Conservation (phyloP, 306 rosid species). For the Luffa aegyptiaca region DNA sequence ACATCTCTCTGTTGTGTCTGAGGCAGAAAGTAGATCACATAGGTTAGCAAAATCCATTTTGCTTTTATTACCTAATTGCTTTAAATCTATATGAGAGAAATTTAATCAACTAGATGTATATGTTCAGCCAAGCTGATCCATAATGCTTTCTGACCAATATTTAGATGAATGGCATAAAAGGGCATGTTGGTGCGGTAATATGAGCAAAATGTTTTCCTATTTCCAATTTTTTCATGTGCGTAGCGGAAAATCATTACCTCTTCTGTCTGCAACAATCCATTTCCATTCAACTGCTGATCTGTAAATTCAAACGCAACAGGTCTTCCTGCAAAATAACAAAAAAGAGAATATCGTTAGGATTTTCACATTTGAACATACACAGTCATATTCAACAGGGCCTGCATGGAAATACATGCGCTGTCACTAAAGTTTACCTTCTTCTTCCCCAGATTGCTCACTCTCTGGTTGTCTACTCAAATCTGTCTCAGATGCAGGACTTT, state of each 20-base stretch:
- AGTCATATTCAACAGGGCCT: background rate
- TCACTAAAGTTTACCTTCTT: conserved; percentile 29
- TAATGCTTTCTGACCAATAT: background rate
- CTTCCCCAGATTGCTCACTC: conserved; percentile 30
- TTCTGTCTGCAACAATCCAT: conserved; percentile 25
- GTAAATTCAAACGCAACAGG: conserved; percentile 24
- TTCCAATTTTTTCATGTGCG: background rate
- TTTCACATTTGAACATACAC: background rate
- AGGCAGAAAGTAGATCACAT: conserved; percentile 9
- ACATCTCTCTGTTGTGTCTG: conserved; percentile 16
- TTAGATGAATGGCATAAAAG: background rate
- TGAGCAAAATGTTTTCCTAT: background rate
- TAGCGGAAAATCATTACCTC: conserved; percentile 36
- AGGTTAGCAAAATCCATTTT: background rate
- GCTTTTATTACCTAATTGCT: background rate
- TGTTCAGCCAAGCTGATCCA: background rate
- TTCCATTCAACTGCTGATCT: conserved; percentile 22
- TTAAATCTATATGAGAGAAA: background rate
- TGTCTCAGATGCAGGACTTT: conserved; percentile 38
- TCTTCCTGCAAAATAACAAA: conserved; percentile 33
- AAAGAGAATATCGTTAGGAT: background rate
- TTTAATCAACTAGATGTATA: background rate
- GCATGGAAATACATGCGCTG: background rate
- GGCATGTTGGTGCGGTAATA: background rate
- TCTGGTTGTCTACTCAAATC: conserved; percentile 31